Base-by-base conservation (phyloP, 768 basidiomycete genomes). In the Trametes meyenii region DNA sequence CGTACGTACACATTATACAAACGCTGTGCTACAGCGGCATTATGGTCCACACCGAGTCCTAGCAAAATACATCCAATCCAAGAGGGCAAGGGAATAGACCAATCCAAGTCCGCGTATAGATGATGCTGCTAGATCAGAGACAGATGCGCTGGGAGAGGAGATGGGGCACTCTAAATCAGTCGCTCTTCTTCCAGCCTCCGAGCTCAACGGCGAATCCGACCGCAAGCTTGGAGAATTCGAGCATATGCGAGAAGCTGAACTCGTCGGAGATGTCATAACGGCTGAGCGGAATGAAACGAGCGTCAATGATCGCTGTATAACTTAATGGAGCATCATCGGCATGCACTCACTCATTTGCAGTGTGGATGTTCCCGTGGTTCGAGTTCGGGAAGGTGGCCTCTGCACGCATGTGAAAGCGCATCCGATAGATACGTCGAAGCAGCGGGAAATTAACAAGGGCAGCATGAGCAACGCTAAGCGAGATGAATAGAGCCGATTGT, bases 211-310 rank as follows among this genome's bases (percentile, higher is more conserved):
- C 81, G 55, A 83, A 84, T 0, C 78, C 81, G 2, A 80, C 76
- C 4, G 79, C 79, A 17, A 85, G 75, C 74, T 84, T 84, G 61
- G 83, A 81, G 74, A 85, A 85, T 73, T 74, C 85, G 75, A 77
- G 85, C 91, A 96, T 93, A 72, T 98, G 95, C 5, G 78, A 74
- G 72, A 96, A 98, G 70, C 88, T 90, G 76, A 97, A 97, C 73
- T 96, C 95, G 21, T 85, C 78, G 12, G 92, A 92, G 61, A 92
- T 80, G 71, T 96, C 91, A 58, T 90, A 90, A 53, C 89, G 89
- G 72, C 92, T 93, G 68, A 38, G 45, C 66, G 45, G 39, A 57
- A 55, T 23, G 21, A 50, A 44, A 61, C 69, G 61, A 67, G 52
- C 35, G 26, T 45, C 39, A 49, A 39, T 24, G 23, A 23, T 26